These are phyloP conservation scores for Pichia gijzeniarum DNA, from an alignment of 805 yeast genomes.

Conservation along the genomic window DNA sequence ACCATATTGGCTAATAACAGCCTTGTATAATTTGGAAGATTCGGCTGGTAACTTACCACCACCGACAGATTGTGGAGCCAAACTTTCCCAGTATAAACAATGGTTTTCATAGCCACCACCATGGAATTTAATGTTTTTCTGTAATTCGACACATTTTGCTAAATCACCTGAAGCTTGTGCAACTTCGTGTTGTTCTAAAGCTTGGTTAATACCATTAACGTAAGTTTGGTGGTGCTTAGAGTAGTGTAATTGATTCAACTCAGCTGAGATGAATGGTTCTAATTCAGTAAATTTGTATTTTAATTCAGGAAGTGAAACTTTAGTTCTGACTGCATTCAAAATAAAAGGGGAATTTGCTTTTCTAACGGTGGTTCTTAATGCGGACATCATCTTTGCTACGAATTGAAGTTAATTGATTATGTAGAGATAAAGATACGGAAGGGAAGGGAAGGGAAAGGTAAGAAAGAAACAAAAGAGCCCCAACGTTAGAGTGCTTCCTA, in stretches of 20 bases:
- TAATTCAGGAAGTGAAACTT: constrained; percentile 72
- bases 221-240: constrained; percentile 90
- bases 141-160: constrained; percentile 54
- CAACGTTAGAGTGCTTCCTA: not conserved
- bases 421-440: not conserved
- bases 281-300: constrained; percentile 80
- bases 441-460: not conserved
- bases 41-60: constrained; percentile 67
- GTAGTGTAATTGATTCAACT: constrained; percentile 83
- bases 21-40: constrained; percentile 51
- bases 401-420: not conserved
- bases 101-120: constrained; percentile 92
- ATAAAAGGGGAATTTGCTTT: constrained; percentile 13
- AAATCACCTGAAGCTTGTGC: constrained; percentile 56
- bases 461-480: not conserved
- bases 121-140: constrained; percentile 78
- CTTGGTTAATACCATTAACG: constrained; percentile 77
- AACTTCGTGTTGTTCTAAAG: constrained; percentile 64
- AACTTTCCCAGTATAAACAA: constrained; percentile 78
- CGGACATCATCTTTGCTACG: constrained; percentile 16
- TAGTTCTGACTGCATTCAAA: constrained; percentile 40
- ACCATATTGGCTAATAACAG: constrained; percentile 62
- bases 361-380: constrained; percentile 21
- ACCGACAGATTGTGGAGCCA: constrained; percentile 67
- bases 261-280: constrained; percentile 81